Base-by-base conservation (phyloP, 2,329 filamentous ascomycete genomes). In the Fusarium ambrosium region DNA sequence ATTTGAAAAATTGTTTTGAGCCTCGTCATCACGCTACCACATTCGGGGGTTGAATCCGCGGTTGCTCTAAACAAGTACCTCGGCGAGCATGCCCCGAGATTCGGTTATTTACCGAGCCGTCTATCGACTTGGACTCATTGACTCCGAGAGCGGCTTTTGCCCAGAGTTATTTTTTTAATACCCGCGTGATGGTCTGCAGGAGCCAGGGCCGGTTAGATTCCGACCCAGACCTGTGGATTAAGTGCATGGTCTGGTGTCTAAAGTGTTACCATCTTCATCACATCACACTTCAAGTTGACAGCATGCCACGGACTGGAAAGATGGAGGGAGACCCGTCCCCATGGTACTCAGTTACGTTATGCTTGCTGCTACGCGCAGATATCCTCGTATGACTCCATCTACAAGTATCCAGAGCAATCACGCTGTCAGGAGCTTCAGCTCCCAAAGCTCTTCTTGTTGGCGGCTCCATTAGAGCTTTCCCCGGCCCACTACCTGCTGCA, bases 401-500 rank as follows among this genome's bases (percentile, higher is more conserved):
- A 59, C 55, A 39, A 24, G 34, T 45, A n/a, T 43, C 36, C 58
- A 51, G 18, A 11, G 9, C 32, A 53, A 32, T 41, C 68, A 64
- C 59, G 68, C 20, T 61, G 32, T 24, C 9, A 16, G 9, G 14
- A 70, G 27, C 16, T 20, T 4, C 32, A 34, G 32, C 2, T 34
- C 51, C 34, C 7, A 18, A 29, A 20, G 14, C 61, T 29, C 36
- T 62, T 41, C 56, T 36, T 55, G 63, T 61, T 70, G 68, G 53
- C 45, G 69, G 60, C 66, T 59, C 63, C 60, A 62, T 69, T 27
- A 48, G 48, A 73, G 62, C 70, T 71, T 29, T 61, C 64, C 67
- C 72, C 67, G 59, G 61, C 37, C 45, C 43, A 48, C 62, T 64
- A 45, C 24, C 24, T 27, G 24, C 24, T 27, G 24, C 24, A 27